Conservation (phyloP, 2,329 filamentous ascomycete genomes). For the Phialophora chinensis region DNA sequence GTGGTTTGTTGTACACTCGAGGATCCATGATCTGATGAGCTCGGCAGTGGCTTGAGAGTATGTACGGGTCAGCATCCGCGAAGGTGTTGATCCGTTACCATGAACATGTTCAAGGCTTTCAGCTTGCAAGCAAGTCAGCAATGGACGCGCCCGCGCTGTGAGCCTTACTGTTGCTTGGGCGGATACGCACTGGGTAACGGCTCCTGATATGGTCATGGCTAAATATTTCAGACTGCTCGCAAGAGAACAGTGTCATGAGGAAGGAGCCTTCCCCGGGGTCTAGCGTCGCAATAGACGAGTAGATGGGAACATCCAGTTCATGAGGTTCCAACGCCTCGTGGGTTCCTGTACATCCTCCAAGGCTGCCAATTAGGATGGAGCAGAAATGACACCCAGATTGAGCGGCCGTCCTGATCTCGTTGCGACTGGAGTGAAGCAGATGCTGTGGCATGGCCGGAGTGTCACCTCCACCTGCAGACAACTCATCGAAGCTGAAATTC, state of each 20-base stretch:
- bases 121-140: conserved; percentile 1
- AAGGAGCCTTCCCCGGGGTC: neutral
- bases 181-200: neutral
- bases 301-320: neutral
- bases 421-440: neutral
- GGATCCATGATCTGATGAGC: conserved; percentile 8
- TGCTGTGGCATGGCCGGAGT: neutral
- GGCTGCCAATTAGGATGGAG: conserved; percentile 1
- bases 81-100: neutral
- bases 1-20: neutral
- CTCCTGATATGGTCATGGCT: neutral
- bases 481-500: conserved; percentile 4
- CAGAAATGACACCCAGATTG: conserved; percentile 1
- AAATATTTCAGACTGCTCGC: neutral
- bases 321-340: neutral
- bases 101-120: neutral
- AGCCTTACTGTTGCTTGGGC: neutral
- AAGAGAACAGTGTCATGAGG: neutral
- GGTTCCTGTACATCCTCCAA: conserved; percentile 3
- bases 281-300: neutral
- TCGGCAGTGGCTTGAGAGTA: conserved; percentile 3
- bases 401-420: neutral
- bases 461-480: neutral
- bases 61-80: neutral
- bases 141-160: neutral